These are phyloP conservation scores for Aspergillus sp. DNA, from an alignment of 2,329 filamentous ascomycete genomes.

Conservation along the genomic window DNA sequence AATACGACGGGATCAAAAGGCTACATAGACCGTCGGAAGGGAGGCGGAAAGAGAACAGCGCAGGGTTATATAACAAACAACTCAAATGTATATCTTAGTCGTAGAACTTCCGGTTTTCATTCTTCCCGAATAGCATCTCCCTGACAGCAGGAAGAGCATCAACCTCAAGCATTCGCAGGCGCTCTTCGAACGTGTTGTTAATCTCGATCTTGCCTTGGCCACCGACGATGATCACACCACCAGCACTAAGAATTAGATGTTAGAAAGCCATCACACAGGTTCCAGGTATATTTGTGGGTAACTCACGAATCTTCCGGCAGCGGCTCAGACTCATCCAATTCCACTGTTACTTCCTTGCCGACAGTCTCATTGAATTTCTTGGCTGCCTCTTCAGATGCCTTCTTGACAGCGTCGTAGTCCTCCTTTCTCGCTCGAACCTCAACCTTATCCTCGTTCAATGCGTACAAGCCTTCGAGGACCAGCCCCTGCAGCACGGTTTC, in stretches of 20 bases:
- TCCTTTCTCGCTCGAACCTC: constrained; percentile 71
- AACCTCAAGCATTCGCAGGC: constrained; percentile 77
- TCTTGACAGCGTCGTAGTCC: constrained; percentile 71
- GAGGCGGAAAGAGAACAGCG: constrained; percentile 9
- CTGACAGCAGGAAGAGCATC: constrained; percentile 81
- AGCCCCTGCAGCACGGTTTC: constrained; percentile 70
- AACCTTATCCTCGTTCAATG: constrained; percentile 75
- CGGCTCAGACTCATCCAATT: constrained; percentile 72
- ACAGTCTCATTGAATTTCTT: constrained; percentile 79
- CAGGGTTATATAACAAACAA: constrained; percentile 6
- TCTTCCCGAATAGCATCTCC: constrained; percentile 85
- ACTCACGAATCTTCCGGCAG: constrained; percentile 80
- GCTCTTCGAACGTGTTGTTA: constrained; percentile 95
- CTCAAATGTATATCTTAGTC: constrained; percentile 56
- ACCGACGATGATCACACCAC: constrained; percentile 76
- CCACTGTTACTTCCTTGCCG: constrained; percentile 64
- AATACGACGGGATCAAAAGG: neutral
- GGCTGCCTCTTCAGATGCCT: constrained; percentile 70
- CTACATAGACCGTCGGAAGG: neutral
- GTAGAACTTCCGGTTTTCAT: constrained; percentile 91
- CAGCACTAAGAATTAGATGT: constrained; percentile 55
- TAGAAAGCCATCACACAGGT: constrained; percentile 8
- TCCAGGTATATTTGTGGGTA: constrained; percentile 1
- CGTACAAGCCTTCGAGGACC: constrained; percentile 85
- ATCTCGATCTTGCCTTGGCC: constrained; percentile 92